Conservation (phyloP, 768 basidiomycete genomes). For the Filobasidium floriforme region DNA sequence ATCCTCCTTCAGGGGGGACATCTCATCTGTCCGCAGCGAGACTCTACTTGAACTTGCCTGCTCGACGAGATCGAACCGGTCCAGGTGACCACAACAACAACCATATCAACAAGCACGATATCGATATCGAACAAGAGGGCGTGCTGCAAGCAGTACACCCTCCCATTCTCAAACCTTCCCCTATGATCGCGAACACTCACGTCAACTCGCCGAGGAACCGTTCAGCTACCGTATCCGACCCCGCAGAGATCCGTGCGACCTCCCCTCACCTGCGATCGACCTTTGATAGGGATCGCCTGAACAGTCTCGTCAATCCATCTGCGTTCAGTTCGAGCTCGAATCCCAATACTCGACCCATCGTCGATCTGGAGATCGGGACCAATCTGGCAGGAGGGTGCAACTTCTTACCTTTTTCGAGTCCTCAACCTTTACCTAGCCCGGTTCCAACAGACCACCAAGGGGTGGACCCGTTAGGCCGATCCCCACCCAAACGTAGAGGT, state of each 20-base stretch:
- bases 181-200: not conserved
- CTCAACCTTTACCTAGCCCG: not conserved
- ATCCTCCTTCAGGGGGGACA: too few species aligned
- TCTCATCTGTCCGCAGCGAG: slow-evolving; percentile 15
- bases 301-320: not conserved
- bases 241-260: not conserved
- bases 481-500: not conserved
- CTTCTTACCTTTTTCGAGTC: not conserved
- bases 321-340: too few species aligned
- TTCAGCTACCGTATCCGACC: slow-evolving; percentile 2
- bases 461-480: not conserved
- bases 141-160: not conserved
- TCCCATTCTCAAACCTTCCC: slow-evolving; percentile 1
- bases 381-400: too few species aligned
- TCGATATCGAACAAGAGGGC: slow-evolving; percentile 8
- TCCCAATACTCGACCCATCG: too few species aligned
- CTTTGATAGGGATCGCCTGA: slow-evolving; percentile 2
- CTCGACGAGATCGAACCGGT: not conserved
- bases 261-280: slow-evolving; percentile 19
- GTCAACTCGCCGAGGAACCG: slow-evolving; percentile 8
- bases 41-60: slow-evolving; percentile 13
- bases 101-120: not conserved
- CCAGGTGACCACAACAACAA: too few species aligned
- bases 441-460: not conserved
- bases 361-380: too few species aligned